Percentiles rank a stretch among this genome's conserved stretches.
Evolutionary conservation across 441 rosid species (phyloP).

Genomic region (Aleurites moluccanus): DNA sequence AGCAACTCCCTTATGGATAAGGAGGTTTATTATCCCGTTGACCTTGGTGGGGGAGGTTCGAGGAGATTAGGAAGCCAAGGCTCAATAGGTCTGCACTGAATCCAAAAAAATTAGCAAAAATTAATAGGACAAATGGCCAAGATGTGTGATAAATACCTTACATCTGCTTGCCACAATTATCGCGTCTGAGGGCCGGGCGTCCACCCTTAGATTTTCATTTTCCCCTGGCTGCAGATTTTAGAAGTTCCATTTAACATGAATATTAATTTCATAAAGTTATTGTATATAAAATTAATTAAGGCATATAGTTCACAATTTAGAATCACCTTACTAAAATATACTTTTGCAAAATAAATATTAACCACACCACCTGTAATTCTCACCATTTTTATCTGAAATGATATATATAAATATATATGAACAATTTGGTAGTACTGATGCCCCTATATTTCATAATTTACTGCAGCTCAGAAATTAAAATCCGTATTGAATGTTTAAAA

Average conservation of each 20-base stretch:
- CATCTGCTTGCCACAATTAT: conserved; percentile 79
- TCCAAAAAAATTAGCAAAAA: not conserved
- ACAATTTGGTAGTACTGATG: not conserved
- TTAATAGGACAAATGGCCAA: not conserved
- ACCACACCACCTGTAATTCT: conserved; percentile 72
- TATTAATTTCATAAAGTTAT: not conserved
- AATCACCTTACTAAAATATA: conserved; percentile 71
- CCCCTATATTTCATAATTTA: not conserved
- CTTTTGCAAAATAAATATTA: conserved; percentile 67
- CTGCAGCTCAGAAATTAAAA: not conserved
- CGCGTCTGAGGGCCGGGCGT: conserved; percentile 90
- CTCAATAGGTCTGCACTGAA: not conserved
- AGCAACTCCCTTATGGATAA: not conserved
- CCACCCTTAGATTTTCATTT: conserved; percentile 52
- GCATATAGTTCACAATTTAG: conserved; percentile 22
- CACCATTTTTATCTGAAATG: conserved; percentile 77
- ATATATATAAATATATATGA: not conserved
- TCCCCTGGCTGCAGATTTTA: conserved; percentile 64
- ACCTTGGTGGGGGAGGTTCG: not conserved
- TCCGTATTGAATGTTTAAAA: no score
- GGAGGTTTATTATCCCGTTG: not conserved
- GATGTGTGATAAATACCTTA: conserved; percentile 46
- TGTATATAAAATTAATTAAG: conserved; percentile 5
- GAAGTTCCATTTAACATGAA: conserved; percentile 20
- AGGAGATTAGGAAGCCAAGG: not conserved